phyloP scores from a whole-genome alignment of 1,139 yeast genomes.

The Candida freyschussii region DNA sequence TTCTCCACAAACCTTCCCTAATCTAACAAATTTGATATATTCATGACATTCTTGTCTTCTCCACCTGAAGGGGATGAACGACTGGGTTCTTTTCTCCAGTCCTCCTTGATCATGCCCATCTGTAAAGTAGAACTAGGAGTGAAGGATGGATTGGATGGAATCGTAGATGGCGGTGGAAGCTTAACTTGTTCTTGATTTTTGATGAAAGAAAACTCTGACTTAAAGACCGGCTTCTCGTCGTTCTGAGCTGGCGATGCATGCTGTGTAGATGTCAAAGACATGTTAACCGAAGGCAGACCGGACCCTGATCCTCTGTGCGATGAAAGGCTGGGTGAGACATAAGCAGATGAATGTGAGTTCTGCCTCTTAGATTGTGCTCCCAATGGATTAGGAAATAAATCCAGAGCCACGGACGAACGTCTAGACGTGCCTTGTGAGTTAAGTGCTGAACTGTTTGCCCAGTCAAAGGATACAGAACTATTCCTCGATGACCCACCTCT shows the following conservation, averaged over 20 bases:
- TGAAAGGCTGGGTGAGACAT: slow-evolving; percentile 20
- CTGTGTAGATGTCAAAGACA: slow-evolving; percentile 7
- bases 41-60: slow-evolving; percentile 21
- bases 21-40: slow-evolving; percentile 22
- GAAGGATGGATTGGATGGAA: slow-evolving; percentile 13
- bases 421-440: slow-evolving; percentile 19
- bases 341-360: slow-evolving; percentile 20
- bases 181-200: slow-evolving; percentile 9
- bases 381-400: slow-evolving; percentile 20
- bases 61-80: no score
- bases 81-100: no score
- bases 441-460: slow-evolving; percentile 10
- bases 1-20: no score
- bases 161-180: slow-evolving; percentile 19
- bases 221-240: slow-evolving; percentile 12
- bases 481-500: slow-evolving; percentile 24
- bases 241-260: slow-evolving; percentile 3
- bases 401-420: slow-evolving; percentile 25
- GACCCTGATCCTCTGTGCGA: slow-evolving; percentile 20
- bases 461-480: slow-evolving; percentile 24
- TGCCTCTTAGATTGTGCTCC: slow-evolving; percentile 17
- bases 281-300: slow-evolving; percentile 13
- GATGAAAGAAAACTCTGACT: slow-evolving; percentile 17
- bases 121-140: slow-evolving; percentile 5
- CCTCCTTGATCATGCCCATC: slow-evolving; percentile 1